These are phyloP conservation scores for Fusarium coffeatum DNA, from an alignment of 2,329 filamentous ascomycete species.

Conservation along the genomic window DNA sequence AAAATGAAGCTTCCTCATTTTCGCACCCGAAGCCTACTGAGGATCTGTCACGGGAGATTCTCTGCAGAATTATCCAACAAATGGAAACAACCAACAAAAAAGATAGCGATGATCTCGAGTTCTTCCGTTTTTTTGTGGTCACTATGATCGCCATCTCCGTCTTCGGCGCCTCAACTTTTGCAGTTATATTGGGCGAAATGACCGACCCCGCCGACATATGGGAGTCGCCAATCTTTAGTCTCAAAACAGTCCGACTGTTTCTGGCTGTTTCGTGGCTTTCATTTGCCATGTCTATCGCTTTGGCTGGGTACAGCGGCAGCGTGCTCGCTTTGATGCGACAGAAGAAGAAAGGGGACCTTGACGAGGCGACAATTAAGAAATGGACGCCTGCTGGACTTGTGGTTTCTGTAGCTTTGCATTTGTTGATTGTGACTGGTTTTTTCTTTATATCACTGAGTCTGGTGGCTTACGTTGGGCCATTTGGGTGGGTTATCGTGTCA, in stretches of 20 bases:
- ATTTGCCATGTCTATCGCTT: neutral
- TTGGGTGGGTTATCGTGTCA: constrained; percentile 2
- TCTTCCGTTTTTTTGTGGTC: constrained; percentile 1
- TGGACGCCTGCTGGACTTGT: constrained; percentile 5
- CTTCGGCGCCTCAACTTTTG: neutral
- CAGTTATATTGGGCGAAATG: constrained; percentile 5
- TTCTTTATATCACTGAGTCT: neutral
- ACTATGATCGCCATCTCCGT: constrained; percentile 9
- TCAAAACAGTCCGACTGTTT: neutral
- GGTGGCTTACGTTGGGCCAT: neutral
- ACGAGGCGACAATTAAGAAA: neutral
- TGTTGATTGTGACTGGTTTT: neutral
- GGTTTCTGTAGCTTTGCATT: neutral
- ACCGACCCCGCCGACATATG: constrained; percentile 2
- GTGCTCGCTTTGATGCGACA: neutral
- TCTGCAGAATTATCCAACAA: neutral
- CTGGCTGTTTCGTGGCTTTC: neutral
- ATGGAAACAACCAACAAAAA: neutral
- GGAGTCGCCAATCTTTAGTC: neutral
- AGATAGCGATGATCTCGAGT: neutral
- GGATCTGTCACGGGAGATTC: neutral
- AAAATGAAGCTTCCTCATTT: no score
- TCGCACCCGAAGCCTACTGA: neutral
- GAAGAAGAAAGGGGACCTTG: neutral
- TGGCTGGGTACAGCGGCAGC: neutral